Conservation (phyloP, 1,139 yeast species). For the Wickerhamomyces sp. region DNA sequence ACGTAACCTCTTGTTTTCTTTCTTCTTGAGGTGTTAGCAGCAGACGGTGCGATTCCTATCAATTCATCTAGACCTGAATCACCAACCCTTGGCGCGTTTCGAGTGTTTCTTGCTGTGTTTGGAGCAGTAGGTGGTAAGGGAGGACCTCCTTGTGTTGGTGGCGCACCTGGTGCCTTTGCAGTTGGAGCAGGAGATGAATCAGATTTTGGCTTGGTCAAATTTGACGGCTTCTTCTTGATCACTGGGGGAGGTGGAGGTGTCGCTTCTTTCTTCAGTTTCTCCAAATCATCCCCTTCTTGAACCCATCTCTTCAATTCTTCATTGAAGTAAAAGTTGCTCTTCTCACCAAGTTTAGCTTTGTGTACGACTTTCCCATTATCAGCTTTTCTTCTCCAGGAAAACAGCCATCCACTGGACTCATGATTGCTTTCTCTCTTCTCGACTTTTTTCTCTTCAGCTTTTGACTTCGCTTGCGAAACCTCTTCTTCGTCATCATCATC, state of each 20-base stretch:
- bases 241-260: conserved; percentile 75
- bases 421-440: conserved; percentile 22
- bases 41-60: conserved; percentile 24
- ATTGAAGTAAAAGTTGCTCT: conserved; percentile 71
- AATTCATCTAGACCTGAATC: conserved; percentile 65
- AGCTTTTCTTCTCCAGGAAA: conserved; percentile 34
- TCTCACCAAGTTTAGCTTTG: conserved; percentile 83
- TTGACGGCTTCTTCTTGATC: conserved; percentile 34
- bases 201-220: conserved; percentile 32
- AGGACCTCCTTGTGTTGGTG: conserved; percentile 20
- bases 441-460: conserved; percentile 12
- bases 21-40: conserved; percentile 38
- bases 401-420: conserved; percentile 35
- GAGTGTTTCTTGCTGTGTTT: conserved; percentile 21
- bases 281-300: conserved; percentile 61
- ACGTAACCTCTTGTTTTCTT: conserved; percentile 65
- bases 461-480: conserved; percentile 23
- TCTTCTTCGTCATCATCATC: conserved; percentile 35
- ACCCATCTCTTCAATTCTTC: conserved; percentile 87
- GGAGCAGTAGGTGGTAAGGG: conserved; percentile 21
- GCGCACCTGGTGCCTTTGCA: conserved; percentile 11
- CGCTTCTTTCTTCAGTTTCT: conserved; percentile 58
- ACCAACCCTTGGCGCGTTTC: conserved; percentile 34
- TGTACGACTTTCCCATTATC: conserved; percentile 66
- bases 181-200: conserved; percentile 19